Evolutionary conservation across 1,284 basidiomycete genomes (phyloP), one percentile per base, ranked within the genome.

Genomic region (Xerocomus nothofagi): DNA sequence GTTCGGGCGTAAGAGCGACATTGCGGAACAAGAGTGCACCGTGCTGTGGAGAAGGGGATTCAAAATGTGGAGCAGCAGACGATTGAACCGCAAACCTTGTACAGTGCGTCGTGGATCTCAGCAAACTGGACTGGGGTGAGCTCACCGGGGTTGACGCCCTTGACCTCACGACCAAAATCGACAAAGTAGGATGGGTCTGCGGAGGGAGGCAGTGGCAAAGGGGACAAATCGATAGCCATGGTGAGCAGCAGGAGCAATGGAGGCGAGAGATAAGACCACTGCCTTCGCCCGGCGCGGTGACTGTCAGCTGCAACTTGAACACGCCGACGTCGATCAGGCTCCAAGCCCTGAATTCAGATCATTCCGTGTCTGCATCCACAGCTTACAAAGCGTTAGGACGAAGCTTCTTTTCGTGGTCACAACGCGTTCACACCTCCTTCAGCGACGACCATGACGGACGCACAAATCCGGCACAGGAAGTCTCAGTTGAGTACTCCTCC

Each of bases 11-110:
- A 24, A 93, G 67, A 31, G 78, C 72, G 29, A 77, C 77, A 61
- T 86, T 70, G 49, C 86, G 78, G 74, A 93, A 93, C 47, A 93
- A 75, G 27, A 94, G 76, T 29, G 79, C 80, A 44, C 80, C 79
- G 59, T 93, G 76, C 89, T 93, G 33, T 17, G 10, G 18, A 26
- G 39, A 23, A 36, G 20, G 23, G 27, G 8, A 36, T 26, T 30
- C 15, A 29, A 34, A 29, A 37, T 17, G 36, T 43, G 45, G 29
- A 12, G 33, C 12, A 77, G 23, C 29, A 71, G 55, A 62, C 72
- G 39, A 26, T 7, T n/a, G 33, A 29, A 30, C 6, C 37, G 24
- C 55, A 23, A 36, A 84, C 86, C 76, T 83, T 83, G 73, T 88
- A 89, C 45, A 90, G 71, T 17, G 80, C 79, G 20, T 83, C 71